Evolutionary conservation across 2,329 filamentous ascomycete species (phyloP), one percentile per base, ranked within the genome.

Genomic region (Plenodomus biglobosus): DNA sequence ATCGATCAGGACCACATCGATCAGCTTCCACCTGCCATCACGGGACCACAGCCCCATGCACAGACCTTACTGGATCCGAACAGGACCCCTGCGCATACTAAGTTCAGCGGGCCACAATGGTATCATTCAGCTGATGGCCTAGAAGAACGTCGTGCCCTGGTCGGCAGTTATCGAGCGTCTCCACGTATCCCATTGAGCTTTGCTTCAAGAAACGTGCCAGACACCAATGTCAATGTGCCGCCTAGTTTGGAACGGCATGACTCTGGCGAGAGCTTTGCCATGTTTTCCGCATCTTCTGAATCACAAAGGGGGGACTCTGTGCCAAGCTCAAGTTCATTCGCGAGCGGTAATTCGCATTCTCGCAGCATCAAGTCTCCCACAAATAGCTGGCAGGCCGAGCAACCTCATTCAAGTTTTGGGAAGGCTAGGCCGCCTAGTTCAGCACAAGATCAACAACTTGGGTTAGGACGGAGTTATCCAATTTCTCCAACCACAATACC

Each of bases 281-380:
- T 85, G 78, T 84, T 85, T 53, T 84, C 81, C 34, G 79, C 80
- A n/a, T 83, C 82, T 8, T 80, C 80, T 1, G 80, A 80, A 52
- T 85, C 82, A 5, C 75, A 80, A 43, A 75, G 71, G 43, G 75
- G 74, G 5, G 75, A 76, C 44, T 84, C 80, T 3, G 70, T 80
- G 27, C 77, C 76, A 17, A 77, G 75, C 21, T 77, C 76, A 18
- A 77, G 75, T 21, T 83, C 81, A 0, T 78, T 79, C 35, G 73
- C 65, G 6, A 74, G 72, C 53, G 61, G 56, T 39, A 61, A 62
- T 22, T 70, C 66, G 22, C 56, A 55, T 8, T 43, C 55, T 27
- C 62, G 50, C 16, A 56, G 50, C 30, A 61, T 63, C 50, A 62
- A 65, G 30, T 62, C 61, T 15, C 53, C 60, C 30, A 60, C 61